A percentile compares a stretch with the other conserved stretches of the same genome.
Evolutionary conservation across 768 basidiomycete genomes (phyloP).

Genomic region (Flagelloscypha sp.): DNA sequence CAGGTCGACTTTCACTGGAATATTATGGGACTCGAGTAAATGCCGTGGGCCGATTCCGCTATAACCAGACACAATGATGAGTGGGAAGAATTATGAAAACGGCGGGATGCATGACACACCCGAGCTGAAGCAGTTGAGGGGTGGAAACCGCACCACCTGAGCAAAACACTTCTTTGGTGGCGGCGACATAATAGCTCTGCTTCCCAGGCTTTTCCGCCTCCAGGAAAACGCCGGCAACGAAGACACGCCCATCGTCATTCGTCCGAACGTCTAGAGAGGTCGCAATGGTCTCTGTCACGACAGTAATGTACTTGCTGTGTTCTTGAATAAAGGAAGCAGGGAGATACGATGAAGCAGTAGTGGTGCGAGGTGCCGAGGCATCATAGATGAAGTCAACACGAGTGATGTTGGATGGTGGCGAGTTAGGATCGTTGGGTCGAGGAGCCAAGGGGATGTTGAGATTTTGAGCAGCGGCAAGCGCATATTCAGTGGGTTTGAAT

Average conservation of each 20-base stretch:
- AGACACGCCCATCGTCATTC: background rate
- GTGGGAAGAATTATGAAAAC: background rate
- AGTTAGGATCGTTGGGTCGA: conserved; percentile 14
- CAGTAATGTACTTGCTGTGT: conserved; percentile 12
- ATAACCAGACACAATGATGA: background rate
- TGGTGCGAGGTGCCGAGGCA: conserved; percentile 10
- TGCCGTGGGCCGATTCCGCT: conserved; percentile 31
- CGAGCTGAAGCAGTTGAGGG: conserved; percentile 25
- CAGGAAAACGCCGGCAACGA: background rate
- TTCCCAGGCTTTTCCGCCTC: conserved; percentile 1
- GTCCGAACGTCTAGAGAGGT: conserved; percentile 7
- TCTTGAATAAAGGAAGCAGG: conserved; percentile 8
- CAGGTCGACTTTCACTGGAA: conserved; percentile 16
- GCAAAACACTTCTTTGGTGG: conserved; percentile 11
- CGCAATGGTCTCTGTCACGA: conserved; percentile 16
- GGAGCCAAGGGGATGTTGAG: conserved; percentile 15
- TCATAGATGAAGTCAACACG: conserved; percentile 16
- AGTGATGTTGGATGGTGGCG: conserved; percentile 13
- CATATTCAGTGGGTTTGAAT: conserved; percentile 10
- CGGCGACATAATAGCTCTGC: no score
- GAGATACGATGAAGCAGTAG: conserved; percentile 18
- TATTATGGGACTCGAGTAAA: conserved; percentile 19
- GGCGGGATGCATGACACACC: no score
- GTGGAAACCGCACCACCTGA: conserved; percentile 27
- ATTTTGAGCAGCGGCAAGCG: conserved; percentile 4